Evolutionary conservation across 495 filamentous ascomycete species (phyloP).

Genomic region (Trichoderma orchidacearum): DNA sequence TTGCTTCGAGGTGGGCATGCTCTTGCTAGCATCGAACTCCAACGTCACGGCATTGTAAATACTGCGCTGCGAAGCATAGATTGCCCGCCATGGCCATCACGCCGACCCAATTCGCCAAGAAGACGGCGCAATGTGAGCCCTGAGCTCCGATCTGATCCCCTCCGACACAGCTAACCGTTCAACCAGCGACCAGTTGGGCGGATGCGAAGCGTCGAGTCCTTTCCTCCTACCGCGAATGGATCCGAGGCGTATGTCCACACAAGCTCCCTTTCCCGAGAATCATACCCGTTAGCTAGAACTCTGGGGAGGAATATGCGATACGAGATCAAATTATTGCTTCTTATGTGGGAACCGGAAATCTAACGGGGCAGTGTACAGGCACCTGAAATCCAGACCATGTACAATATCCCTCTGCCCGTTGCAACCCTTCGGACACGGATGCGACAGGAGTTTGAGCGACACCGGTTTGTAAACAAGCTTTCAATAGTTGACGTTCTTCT

Average conservation of each 20-base stretch:
- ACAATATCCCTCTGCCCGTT: constrained; percentile 78
- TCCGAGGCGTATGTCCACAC: constrained; percentile 65
- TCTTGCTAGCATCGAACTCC: neutral
- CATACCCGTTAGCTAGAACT: neutral
- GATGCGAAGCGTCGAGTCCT: constrained; percentile 77
- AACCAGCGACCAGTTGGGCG: constrained; percentile 65
- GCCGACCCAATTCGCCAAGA: constrained; percentile 82
- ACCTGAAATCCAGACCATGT: constrained; percentile 92
- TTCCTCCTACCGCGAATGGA: constrained; percentile 82
- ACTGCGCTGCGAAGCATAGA: neutral
- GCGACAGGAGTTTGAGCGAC: constrained; percentile 92
- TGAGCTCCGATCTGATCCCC: neutral
- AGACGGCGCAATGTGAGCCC: constrained; percentile 74
- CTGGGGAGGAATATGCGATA: constrained; percentile 8
- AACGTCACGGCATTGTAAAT: neutral
- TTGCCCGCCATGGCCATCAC: constrained; percentile 47
- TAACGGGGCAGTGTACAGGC: constrained; percentile 40
- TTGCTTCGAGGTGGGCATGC: neutral
- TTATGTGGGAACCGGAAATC: too few species aligned
- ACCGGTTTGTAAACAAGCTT: constrained; percentile 85
- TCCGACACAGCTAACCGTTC: neutral
- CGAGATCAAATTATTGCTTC: too few species aligned
- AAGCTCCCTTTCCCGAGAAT: neutral
- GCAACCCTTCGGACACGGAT: constrained; percentile 85
- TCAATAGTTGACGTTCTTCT: constrained; percentile 77